Conservation (phyloP, 2,329 filamentous ascomycete genomes). For the Cadophora sp. region DNA sequence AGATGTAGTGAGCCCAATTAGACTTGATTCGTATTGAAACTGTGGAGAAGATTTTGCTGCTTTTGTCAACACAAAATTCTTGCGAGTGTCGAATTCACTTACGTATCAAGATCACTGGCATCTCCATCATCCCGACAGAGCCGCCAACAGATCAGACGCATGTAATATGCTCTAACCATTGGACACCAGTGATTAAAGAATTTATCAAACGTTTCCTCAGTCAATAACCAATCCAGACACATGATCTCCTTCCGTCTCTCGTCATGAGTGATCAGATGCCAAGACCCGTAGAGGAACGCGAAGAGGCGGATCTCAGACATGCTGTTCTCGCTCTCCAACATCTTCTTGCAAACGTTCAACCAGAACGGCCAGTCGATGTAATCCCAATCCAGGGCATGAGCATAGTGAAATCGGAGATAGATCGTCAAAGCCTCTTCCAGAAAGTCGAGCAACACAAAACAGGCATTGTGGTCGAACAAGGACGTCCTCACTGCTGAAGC, state of each 20-base stretch:
- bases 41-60: slow-evolving; percentile 62
- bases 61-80: slow-evolving; percentile 34
- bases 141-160: slow-evolving; percentile 75
- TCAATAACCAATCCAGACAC: slow-evolving; percentile 68
- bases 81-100: slow-evolving; percentile 45
- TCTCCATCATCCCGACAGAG: slow-evolving; percentile 66
- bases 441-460: slow-evolving; percentile 77
- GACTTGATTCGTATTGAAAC: slow-evolving; percentile 62
- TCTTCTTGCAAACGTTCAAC: slow-evolving; percentile 69
- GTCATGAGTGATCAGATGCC: slow-evolving; percentile 64
- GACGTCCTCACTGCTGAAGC: slow-evolving; percentile 67
- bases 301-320: slow-evolving; percentile 75
- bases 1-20: slow-evolving; percentile 70
- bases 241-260: slow-evolving; percentile 63
- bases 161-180: slow-evolving; percentile 79
- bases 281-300: slow-evolving; percentile 70
- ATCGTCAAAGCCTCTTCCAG: slow-evolving; percentile 72
- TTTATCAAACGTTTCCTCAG: slow-evolving; percentile 66
- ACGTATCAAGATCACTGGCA: slow-evolving; percentile 60
- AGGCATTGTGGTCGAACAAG: slow-evolving; percentile 72
- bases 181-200: slow-evolving; percentile 80
- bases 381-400: slow-evolving; percentile 45
- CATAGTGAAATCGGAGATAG: slow-evolving; percentile 64
- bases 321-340: slow-evolving; percentile 74
- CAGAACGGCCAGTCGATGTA: slow-evolving; percentile 72